These are phyloP conservation scores for Fusarium metavorans DNA, from an alignment of 2,329 filamentous ascomycete genomes.

Conservation along the genomic window DNA sequence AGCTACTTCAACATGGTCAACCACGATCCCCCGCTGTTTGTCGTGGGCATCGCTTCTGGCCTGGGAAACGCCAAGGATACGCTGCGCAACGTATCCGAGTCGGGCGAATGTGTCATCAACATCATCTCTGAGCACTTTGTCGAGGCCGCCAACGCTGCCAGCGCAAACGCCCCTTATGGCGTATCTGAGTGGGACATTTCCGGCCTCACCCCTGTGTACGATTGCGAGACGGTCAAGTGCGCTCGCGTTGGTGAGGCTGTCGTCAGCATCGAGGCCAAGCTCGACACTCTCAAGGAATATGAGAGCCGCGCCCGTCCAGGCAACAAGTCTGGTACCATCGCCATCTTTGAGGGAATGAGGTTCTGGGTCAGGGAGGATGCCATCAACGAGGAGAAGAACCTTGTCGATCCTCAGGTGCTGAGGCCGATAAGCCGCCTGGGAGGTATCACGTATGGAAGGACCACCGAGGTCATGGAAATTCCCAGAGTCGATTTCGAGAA, in stretches of 20 bases:
- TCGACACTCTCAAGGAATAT: constrained; percentile 82
- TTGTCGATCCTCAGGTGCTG: constrained; percentile 81
- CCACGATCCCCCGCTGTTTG: constrained; percentile 89
- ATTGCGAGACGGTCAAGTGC: constrained; percentile 73
- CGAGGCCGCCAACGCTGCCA: constrained; percentile 88
- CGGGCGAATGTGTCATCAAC: constrained; percentile 84
- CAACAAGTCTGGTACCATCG: constrained; percentile 79
- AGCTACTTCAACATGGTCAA: constrained; percentile 86
- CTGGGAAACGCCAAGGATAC: constrained; percentile 78
- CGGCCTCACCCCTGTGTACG: constrained; percentile 77
- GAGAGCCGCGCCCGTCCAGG: constrained; percentile 78
- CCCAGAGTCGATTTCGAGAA: constrained; percentile 69
- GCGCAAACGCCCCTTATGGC: constrained; percentile 82
- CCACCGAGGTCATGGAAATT: constrained; percentile 78
- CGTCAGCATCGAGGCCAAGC: constrained; percentile 83
- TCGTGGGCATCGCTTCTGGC: constrained; percentile 63
- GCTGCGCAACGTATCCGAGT: constrained; percentile 78
- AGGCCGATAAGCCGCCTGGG: constrained; percentile 83
- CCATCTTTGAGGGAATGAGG: constrained; percentile 82
- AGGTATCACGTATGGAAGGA: constrained; percentile 85
- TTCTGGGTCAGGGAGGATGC: constrained; percentile 95
- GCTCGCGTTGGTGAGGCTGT: constrained; percentile 85
- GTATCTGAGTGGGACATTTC: constrained; percentile 83
- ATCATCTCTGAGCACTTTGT: constrained; percentile 87
- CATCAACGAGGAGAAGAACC: constrained; percentile 78